These are phyloP conservation scores for Turnera subulata DNA, from an alignment of 345 rosid species.

Conservation along the genomic window DNA sequence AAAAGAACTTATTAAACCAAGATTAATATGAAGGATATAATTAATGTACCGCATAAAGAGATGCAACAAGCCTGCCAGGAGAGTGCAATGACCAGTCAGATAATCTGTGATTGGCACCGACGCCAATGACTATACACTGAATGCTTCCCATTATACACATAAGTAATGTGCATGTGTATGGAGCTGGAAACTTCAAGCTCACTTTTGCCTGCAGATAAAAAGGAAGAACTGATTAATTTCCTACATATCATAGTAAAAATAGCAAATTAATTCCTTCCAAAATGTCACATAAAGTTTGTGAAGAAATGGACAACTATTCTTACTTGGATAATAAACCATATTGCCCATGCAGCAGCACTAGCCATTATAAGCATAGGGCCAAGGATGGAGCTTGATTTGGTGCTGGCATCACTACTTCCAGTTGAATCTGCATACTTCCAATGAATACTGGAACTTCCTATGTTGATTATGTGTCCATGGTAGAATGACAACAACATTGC, in stretches of 20 bases:
- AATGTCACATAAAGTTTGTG: background rate
- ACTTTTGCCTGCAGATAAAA: slow-evolving; percentile 51
- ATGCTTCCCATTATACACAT: slow-evolving; percentile 72
- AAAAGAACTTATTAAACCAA: background rate
- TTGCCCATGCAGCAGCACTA: slow-evolving; percentile 57
- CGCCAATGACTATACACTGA: slow-evolving; percentile 45
- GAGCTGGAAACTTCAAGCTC: slow-evolving; percentile 67
- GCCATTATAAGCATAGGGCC: slow-evolving; percentile 62
- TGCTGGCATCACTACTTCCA: slow-evolving; percentile 12
- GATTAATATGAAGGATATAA: background rate
- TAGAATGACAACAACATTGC: slow-evolving; percentile 91
- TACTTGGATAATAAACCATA: slow-evolving; percentile 86
- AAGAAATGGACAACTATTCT: background rate
- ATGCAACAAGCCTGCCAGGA: slow-evolving; percentile 50
- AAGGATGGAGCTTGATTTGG: slow-evolving; percentile 40
- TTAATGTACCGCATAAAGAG: slow-evolving; percentile 58
- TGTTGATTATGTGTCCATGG: slow-evolving; percentile 55
- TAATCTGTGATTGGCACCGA: slow-evolving; percentile 31
- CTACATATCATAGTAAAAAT: too few relatives aligned
- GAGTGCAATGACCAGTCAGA: slow-evolving; percentile 63
- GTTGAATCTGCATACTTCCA: slow-evolving; percentile 60
- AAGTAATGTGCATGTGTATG: slow-evolving; percentile 69
- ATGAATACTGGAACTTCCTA: slow-evolving; percentile 65
- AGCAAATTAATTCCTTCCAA: background rate
- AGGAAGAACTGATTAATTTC: too few relatives aligned